These are phyloP conservation scores for Hemisphaericaspora subhashii DNA, from an alignment of 1,139 yeast genomes.

Conservation along the genomic window DNA sequence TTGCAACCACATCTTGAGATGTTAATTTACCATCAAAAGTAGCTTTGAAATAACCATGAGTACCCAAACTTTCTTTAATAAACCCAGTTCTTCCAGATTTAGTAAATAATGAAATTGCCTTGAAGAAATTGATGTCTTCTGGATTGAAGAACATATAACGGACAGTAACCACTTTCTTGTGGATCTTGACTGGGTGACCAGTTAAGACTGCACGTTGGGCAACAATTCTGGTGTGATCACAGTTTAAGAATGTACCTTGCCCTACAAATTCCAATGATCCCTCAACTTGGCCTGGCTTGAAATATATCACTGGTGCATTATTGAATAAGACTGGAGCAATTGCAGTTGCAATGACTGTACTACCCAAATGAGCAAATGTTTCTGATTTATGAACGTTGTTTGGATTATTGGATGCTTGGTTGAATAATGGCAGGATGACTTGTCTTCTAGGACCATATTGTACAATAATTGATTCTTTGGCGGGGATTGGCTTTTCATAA, in stretches of 20 bases:
- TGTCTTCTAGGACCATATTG: slow-evolving; percentile 95
- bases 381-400: slow-evolving; percentile 89
- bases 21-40: slow-evolving; percentile 88
- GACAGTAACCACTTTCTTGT: slow-evolving; percentile 85
- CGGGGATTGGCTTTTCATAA: slow-evolving; percentile 77
- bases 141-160: slow-evolving; percentile 97
- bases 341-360: slow-evolving; percentile 72
- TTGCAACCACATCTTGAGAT: slow-evolving; percentile 90
- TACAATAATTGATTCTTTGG: slow-evolving; percentile 74
- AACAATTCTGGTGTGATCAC: slow-evolving; percentile 79
- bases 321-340: slow-evolving; percentile 88
- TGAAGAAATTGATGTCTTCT: slow-evolving; percentile 87
- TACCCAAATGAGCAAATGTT: slow-evolving; percentile 80
- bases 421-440: slow-evolving; percentile 79
- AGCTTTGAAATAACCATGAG: slow-evolving; percentile 97
- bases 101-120: slow-evolving; percentile 89
- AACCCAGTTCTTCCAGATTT: slow-evolving; percentile 91
- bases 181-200: slow-evolving; percentile 94
- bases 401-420: slow-evolving; percentile 72
- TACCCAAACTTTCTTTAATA: slow-evolving; percentile 93
- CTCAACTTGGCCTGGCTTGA: slow-evolving; percentile 42
- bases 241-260: slow-evolving; percentile 84
- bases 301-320: slow-evolving; percentile 76
- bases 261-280: slow-evolving; percentile 71
- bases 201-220: slow-evolving; percentile 90